Percentiles rank a stretch among this genome's conserved stretches.
These are phyloP conservation scores for Clarireedia hainanense DNA, from an alignment of 2,329 filamentous ascomycete species.

Conservation along the genomic window DNA sequence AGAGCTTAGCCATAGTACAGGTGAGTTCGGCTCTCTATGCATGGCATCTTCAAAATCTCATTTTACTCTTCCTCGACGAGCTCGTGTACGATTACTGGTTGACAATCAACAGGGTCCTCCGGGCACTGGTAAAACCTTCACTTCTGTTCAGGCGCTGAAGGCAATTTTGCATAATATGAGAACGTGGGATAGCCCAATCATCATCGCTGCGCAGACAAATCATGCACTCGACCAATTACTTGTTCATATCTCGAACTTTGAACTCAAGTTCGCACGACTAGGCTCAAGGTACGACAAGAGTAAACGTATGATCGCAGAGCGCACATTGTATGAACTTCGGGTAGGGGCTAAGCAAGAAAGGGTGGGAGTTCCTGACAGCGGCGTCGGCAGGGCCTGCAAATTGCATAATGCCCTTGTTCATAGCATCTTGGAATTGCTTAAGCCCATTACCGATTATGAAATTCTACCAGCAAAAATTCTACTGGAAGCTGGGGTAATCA, in stretches of 20 bases:
- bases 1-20: slow-evolving; percentile 67
- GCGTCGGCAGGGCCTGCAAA: neutral
- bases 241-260: slow-evolving; percentile 37
- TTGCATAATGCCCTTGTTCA: neutral
- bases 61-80: neutral
- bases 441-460: slow-evolving; percentile 20
- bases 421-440: neutral
- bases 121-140: slow-evolving; percentile 72
- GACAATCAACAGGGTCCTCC: slow-evolving; percentile 51
- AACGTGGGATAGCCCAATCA: slow-evolving; percentile 54
- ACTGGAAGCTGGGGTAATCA: slow-evolving; percentile 48
- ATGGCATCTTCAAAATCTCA: neutral
- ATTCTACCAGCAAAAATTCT: slow-evolving; percentile 50
- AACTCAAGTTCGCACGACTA: slow-evolving; percentile 54
- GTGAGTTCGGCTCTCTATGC: neutral
- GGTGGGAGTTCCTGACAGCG: neutral
- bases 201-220: slow-evolving; percentile 82
- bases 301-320: slow-evolving; percentile 54
- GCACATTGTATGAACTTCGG: slow-evolving; percentile 58
- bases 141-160: slow-evolving; percentile 65
- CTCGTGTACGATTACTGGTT: neutral
- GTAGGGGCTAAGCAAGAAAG: slow-evolving; percentile 25
- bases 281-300: slow-evolving; percentile 28
- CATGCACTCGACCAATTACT: slow-evolving; percentile 83
- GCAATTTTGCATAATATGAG: slow-evolving; percentile 54